Percentiles rank a stretch among this genome's conserved stretches.
phyloP scores from a whole-genome alignment of 208 protist genomes.

The Trypanosoma caninum region DNA sequence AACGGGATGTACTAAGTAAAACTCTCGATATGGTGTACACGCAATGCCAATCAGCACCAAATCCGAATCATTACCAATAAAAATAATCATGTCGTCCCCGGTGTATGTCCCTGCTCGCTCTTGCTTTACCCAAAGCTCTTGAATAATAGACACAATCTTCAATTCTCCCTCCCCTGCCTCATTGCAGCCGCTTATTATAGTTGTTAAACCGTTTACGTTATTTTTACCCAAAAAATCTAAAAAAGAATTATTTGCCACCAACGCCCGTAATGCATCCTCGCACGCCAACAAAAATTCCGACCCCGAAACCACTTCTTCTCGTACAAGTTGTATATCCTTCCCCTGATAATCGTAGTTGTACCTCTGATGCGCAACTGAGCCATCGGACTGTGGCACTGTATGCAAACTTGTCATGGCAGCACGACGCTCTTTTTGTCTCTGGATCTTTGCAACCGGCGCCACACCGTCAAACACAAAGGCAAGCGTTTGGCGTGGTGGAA shows the following conservation, averaged over 20 bases:
- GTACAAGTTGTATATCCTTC: constrained; percentile 33
- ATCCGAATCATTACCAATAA: constrained; percentile 85
- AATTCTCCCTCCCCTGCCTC: constrained; percentile 80
- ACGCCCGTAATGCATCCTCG: constrained; percentile 36
- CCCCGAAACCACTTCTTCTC: constrained; percentile 66
- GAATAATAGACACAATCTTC: constrained; percentile 67
- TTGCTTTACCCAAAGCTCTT: constrained; percentile 31
- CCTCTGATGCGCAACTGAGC: neutral
- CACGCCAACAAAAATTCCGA: constrained; percentile 74
- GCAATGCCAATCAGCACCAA: constrained; percentile 66
- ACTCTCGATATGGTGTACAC: constrained; percentile 53
- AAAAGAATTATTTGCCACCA: constrained; percentile 11
- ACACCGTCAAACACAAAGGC: constrained; percentile 77
- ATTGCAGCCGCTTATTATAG: constrained; percentile 37
- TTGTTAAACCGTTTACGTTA: neutral
- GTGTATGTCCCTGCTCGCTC: constrained; percentile 30
- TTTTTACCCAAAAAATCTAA: neutral
- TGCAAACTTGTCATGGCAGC: constrained; percentile 1
- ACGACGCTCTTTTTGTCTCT: constrained; percentile 65
- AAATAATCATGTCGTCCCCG: constrained; percentile 50
- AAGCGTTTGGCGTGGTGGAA: constrained; percentile 41
- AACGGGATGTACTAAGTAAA: constrained; percentile 53
- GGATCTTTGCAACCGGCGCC: constrained; percentile 65
- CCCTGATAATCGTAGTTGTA: constrained; percentile 54
- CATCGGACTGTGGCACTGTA: neutral